Conservation (phyloP, 1,139 yeast genomes). For the Blastobotrys illinoisensis region DNA sequence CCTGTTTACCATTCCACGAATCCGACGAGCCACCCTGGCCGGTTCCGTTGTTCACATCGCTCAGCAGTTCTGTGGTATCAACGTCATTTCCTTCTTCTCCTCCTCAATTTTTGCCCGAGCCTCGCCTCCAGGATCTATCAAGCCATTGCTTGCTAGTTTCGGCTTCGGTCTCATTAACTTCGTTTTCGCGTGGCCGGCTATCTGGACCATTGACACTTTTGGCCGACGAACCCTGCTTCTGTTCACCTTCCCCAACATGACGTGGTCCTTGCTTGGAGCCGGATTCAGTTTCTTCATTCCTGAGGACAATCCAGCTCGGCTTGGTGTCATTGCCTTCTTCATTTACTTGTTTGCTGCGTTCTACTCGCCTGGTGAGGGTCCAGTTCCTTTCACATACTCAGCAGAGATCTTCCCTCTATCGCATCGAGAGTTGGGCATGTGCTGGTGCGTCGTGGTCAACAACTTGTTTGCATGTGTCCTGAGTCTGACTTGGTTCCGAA, state of each 20-base stretch:
- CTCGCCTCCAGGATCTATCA: slow-evolving; percentile 10
- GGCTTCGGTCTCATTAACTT: slow-evolving; percentile 82
- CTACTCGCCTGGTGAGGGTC: slow-evolving; percentile 71
- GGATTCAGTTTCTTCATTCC: slow-evolving; percentile 72
- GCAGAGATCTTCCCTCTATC: slow-evolving; percentile 72
- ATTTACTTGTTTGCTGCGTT: slow-evolving; percentile 57
- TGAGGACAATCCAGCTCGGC: slow-evolving; percentile 39
- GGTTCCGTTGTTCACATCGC: slow-evolving; percentile 77
- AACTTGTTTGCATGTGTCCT: slow-evolving; percentile 72
- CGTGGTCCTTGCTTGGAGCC: slow-evolving; percentile 59
- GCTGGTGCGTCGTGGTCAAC: slow-evolving; percentile 66
- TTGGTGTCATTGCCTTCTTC: slow-evolving; percentile 51
- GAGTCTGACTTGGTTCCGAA: slow-evolving; percentile 44
- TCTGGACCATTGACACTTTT: slow-evolving; percentile 70
- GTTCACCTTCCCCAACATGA: slow-evolving; percentile 74
- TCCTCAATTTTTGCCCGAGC: slow-evolving; percentile 16
- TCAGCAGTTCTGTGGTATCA: slow-evolving; percentile 88
- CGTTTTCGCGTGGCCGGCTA: slow-evolving; percentile 76
- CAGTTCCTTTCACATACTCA: slow-evolving; percentile 70
- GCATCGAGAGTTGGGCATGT: slow-evolving; percentile 68
- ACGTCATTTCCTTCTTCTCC: slow-evolving; percentile 63
- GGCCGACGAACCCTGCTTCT: slow-evolving; percentile 71
- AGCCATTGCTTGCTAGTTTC: slow-evolving; percentile 69
- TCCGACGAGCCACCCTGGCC: slow-evolving; percentile 73
- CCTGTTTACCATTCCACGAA: slow-evolving; percentile 59